phyloP scores from a whole-genome alignment of 75 land plant species.

The Pinus albicaulis region DNA sequence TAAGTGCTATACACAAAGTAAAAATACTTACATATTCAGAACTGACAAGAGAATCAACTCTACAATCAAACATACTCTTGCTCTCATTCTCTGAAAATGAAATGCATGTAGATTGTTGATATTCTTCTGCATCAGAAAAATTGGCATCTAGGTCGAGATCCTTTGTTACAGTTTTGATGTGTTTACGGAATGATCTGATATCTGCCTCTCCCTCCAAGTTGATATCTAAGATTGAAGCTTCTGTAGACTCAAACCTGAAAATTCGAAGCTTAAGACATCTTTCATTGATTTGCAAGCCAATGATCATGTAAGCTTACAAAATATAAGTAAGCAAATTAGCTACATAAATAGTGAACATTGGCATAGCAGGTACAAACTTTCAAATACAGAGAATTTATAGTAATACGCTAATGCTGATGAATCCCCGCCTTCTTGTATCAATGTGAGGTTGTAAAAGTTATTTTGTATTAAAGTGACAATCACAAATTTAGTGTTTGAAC shows the following conservation, averaged over 20 bases:
- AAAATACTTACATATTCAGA: background rate
- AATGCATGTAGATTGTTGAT: background rate
- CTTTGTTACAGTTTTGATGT: background rate
- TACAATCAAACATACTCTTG: background rate
- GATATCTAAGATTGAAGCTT: background rate
- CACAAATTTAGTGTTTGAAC: too few species aligned
- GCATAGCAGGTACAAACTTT: too few species aligned
- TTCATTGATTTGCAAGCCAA: background rate
- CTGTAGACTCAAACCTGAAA: slow-evolving; percentile 3
- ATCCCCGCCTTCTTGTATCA: too few species aligned
- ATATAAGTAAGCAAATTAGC: background rate
- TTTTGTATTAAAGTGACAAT: too few species aligned
- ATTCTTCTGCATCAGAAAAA: background rate
- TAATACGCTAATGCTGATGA: too few species aligned
- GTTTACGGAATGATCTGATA: background rate
- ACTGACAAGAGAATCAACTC: background rate
- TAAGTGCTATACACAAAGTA: background rate
- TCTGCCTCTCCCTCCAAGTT: background rate
- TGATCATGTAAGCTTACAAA: background rate
- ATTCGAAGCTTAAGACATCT: background rate
- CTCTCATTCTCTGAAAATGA: background rate
- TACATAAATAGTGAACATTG: background rate
- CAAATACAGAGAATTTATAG: too few species aligned
- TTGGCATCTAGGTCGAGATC: slow-evolving; percentile 1
- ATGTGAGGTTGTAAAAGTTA: too few species aligned